Evolutionary conservation across 129 eudicot genomes (phyloP).

Genomic region (Escallonia herrerae): DNA sequence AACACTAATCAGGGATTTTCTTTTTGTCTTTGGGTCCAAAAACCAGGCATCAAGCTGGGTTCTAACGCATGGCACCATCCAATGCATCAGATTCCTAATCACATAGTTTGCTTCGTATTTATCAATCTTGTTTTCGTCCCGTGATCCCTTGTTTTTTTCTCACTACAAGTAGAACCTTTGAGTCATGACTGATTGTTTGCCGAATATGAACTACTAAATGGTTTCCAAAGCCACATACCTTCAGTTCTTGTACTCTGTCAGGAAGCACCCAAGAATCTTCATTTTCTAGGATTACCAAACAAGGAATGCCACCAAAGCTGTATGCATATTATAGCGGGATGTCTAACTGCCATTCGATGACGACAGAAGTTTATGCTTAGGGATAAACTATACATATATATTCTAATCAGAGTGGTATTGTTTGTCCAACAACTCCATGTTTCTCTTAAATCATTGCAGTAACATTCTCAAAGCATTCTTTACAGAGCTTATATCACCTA

Average conservation of each 20-base stretch:
- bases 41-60: constrained; percentile 6
- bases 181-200: neutral
- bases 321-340: neutral
- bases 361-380: neutral
- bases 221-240: neutral
- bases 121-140: neutral
- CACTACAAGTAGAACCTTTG: neutral
- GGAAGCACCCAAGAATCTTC: neutral
- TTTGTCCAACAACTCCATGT: too few species aligned
- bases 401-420: neutral
- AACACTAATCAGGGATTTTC: too few species aligned
- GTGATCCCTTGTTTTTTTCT: neutral
- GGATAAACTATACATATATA: neutral
- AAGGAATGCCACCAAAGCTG: constrained; percentile 2
- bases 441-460: too few species aligned
- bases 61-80: constrained; percentile 25
- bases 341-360: too few species aligned
- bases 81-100: constrained; percentile 19
- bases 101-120: neutral
- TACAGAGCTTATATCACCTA: too few species aligned
- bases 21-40: neutral
- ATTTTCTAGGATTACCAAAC: neutral
- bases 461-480: too few species aligned
- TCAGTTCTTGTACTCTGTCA: neutral
- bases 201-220: neutral